Percentiles rank a stretch among this genome's conserved stretches.
Evolutionary conservation across 2,329 filamentous ascomycete species (phyloP).

Genomic region (Aspergillus tubingensis): DNA sequence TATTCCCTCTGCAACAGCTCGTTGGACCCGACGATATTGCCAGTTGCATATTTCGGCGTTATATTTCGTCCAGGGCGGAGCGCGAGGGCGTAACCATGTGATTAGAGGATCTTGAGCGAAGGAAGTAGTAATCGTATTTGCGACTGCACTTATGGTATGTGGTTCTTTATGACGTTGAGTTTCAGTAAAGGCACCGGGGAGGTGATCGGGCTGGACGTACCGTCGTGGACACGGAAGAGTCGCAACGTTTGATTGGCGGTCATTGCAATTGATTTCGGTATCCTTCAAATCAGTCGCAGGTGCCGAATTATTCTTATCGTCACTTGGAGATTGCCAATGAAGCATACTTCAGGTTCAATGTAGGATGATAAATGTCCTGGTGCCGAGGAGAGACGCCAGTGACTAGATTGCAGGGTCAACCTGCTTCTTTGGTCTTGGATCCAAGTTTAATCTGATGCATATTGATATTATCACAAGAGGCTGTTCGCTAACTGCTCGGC

Average conservation of each 20-base stretch:
- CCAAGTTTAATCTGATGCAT: not conserved
- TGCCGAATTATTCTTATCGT: not conserved
- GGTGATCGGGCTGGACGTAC: not conserved
- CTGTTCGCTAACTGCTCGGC: not conserved
- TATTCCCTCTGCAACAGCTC: slow-evolving; percentile 20
- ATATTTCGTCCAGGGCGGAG: slow-evolving; percentile 16
- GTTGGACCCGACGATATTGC: slow-evolving; percentile 29
- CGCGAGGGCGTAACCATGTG: slow-evolving; percentile 26
- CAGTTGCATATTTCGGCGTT: slow-evolving; percentile 17
- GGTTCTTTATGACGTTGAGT: slow-evolving; percentile 12
- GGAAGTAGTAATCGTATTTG: slow-evolving; percentile 24
- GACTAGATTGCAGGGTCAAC: not conserved
- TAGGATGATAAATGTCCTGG: not conserved
- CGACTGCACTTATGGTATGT: slow-evolving; percentile 15
- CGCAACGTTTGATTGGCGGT: slow-evolving; percentile 1
- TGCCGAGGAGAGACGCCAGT: not conserved
- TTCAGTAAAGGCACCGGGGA: not conserved
- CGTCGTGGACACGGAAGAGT: slow-evolving; percentile 14
- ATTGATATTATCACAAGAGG: not conserved
- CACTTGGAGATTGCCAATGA: not conserved
- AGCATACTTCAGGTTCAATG: not conserved
- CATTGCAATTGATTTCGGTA: not conserved
- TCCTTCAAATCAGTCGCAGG: not conserved
- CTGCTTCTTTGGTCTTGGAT: not conserved
- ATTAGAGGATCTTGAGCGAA: slow-evolving; percentile 31